These are phyloP conservation scores for Tetrahymena borealis DNA, from an alignment of 73 alveolate species.

Conservation along the genomic window DNA sequence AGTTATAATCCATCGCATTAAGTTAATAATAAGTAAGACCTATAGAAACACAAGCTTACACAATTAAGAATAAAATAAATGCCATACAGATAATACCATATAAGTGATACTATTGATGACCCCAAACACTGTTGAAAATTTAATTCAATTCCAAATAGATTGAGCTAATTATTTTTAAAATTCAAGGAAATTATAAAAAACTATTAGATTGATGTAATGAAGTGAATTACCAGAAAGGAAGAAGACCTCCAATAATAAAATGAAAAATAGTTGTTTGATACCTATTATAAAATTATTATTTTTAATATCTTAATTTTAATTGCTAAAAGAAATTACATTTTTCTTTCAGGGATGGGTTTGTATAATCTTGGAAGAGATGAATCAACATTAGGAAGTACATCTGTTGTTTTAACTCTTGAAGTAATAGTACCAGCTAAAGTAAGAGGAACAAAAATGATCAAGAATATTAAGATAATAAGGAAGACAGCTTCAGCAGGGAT, in stretches of 20 bases:
- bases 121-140: slow-evolving; percentile 26
- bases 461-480: not conserved
- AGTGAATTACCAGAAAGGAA: not conserved
- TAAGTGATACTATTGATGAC: slow-evolving; percentile 9
- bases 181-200: too few species aligned
- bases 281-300: not conserved
- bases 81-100: slow-evolving; percentile 13
- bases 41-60: slow-evolving; percentile 24
- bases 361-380: not conserved
- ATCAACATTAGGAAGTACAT: not conserved
- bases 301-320: not conserved
- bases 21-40: slow-evolving; percentile 15
- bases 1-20: slow-evolving; percentile 24
- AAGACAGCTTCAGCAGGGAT: slow-evolving; percentile 12
- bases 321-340: not conserved
- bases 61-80: slow-evolving; percentile 3
- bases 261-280: slow-evolving; percentile 1
- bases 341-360: not conserved
- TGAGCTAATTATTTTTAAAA: not conserved
- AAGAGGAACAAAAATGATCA: slow-evolving; percentile 24
- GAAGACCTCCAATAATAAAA: not conserved
- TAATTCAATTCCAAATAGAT: slow-evolving; percentile 6
- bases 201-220: too few species aligned
- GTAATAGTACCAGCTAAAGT: slow-evolving; percentile 17
- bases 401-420: slow-evolving; percentile 23